Evolutionary conservation across 345 rosid species (phyloP).

Genomic region (Cardiospermum halicacabum): DNA sequence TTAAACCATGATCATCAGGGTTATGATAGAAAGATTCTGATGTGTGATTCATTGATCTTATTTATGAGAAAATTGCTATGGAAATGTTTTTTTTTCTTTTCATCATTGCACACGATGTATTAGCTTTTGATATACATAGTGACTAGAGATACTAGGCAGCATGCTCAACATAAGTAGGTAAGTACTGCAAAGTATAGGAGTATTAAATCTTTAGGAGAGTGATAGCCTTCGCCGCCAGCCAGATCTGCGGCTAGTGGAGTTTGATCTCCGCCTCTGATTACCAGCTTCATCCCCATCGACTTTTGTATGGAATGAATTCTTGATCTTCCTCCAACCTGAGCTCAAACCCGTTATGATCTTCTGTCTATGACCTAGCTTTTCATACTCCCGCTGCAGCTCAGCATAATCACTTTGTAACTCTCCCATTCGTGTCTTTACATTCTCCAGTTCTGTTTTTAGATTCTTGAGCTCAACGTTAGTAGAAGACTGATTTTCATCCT

Average conservation of each 20-base stretch:
- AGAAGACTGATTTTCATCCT: slow-evolving; percentile 34
- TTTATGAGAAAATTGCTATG: background rate
- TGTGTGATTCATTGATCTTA: background rate
- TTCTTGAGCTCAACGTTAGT: slow-evolving; percentile 43
- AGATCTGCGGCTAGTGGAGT: slow-evolving; percentile 15
- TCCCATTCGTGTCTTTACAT: slow-evolving; percentile 47
- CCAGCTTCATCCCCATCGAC: slow-evolving; percentile 32
- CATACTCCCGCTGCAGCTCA: slow-evolving; percentile 61
- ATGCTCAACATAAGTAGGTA: background rate
- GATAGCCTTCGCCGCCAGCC: slow-evolving; percentile 42
- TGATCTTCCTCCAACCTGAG: slow-evolving; percentile 49
- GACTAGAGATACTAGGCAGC: slow-evolving; percentile 4
- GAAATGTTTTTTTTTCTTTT: background rate
- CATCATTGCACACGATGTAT: background rate
- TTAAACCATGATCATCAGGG: background rate
- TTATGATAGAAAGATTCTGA: background rate
- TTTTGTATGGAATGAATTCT: slow-evolving; percentile 41
- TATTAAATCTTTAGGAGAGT: slow-evolving; percentile 26
- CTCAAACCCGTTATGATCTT: slow-evolving; percentile 34
- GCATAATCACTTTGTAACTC: slow-evolving; percentile 60
- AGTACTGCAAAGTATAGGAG: background rate
- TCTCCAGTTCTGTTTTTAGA: slow-evolving; percentile 59
- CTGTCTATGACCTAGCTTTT: slow-evolving; percentile 45
- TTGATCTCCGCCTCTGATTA: slow-evolving; percentile 25
- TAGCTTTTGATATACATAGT: background rate